Evolutionary conservation across 768 basidiomycete genomes (phyloP).

Genomic region (Thelephora ganbajun): DNA sequence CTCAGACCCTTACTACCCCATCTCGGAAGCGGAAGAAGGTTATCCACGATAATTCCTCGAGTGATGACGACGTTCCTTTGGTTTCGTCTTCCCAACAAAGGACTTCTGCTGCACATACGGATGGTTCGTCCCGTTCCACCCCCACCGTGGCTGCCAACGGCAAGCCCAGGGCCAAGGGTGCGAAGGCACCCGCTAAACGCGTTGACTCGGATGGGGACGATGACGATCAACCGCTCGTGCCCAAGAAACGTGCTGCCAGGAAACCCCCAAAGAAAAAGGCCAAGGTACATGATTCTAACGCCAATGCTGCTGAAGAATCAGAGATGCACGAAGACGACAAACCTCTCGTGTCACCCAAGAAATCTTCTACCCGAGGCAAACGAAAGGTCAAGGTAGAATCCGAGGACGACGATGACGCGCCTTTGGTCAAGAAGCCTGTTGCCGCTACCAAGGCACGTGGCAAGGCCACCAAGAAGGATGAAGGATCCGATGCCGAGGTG

Average conservation of each 20-base stretch:
- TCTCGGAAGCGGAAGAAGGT: slow-evolving; percentile 48
- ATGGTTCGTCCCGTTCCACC: slow-evolving; percentile 8
- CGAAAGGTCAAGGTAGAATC: slow-evolving; percentile 36
- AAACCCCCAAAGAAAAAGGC: slow-evolving; percentile 53
- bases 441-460: slow-evolving; percentile 19
- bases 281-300: slow-evolving; percentile 5
- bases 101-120: slow-evolving; percentile 25
- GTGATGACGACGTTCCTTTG: slow-evolving; percentile 60
- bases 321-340: slow-evolving; percentile 18
- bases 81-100: slow-evolving; percentile 47
- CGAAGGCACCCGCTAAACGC: slow-evolving; percentile 13
- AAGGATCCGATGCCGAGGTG: slow-evolving; percentile 25
- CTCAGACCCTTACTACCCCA: slow-evolving; percentile 20
- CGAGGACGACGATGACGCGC: slow-evolving; percentile 35
- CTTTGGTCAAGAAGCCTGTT: slow-evolving; percentile 28
- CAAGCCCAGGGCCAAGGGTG: slow-evolving; percentile 15
- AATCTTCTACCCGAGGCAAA: slow-evolving; percentile 15
- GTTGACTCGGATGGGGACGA: slow-evolving; percentile 25
- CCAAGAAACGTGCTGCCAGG: slow-evolving; percentile 30
- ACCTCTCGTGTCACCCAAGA: slow-evolving; percentile 15
- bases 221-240: slow-evolving; percentile 27
- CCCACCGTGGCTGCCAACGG: slow-evolving; percentile 23
- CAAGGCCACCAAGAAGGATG: slow-evolving; percentile 41
- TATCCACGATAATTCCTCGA: slow-evolving; percentile 39
- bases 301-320: slow-evolving; percentile 12